phyloP scores from a whole-genome alignment of 345 rosid genomes.

The Adansonia digitata region DNA sequence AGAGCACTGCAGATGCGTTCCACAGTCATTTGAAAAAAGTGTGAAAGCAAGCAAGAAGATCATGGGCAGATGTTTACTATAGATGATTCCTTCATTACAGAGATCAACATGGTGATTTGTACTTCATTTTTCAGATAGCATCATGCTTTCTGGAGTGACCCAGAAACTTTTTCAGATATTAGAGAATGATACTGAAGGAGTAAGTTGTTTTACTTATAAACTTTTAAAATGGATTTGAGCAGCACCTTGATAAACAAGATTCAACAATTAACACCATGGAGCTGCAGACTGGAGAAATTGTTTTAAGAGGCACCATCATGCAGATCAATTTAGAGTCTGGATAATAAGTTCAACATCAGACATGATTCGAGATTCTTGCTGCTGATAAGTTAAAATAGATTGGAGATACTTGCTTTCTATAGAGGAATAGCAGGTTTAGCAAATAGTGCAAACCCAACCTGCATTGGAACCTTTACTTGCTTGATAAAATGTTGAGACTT shows the following conservation, averaged over 20 bases:
- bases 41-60: background rate
- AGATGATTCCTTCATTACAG: background rate
- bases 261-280: background rate
- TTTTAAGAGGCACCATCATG: background rate
- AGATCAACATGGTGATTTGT: background rate
- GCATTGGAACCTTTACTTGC: constrained; percentile 72
- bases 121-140: constrained; percentile 1
- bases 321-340: background rate
- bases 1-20: background rate
- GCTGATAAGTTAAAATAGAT: background rate
- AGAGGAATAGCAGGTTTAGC: background rate
- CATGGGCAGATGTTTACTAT: background rate
- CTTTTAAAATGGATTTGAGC: too few relatives aligned
- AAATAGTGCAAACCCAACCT: constrained; percentile 61
- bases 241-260: background rate
- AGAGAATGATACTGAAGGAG: background rate
- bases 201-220: background rate
- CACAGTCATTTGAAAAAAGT: background rate
- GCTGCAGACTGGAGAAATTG: background rate
- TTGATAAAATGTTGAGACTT: constrained; percentile 74
- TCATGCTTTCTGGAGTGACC: background rate
- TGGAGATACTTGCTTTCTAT: background rate
- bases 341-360: constrained; percentile 1
- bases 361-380: background rate
- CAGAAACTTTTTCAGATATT: background rate